These are phyloP conservation scores for Trichoderma asperellum DNA, from an alignment of 2,329 filamentous ascomycete genomes.

Conservation along the genomic window DNA sequence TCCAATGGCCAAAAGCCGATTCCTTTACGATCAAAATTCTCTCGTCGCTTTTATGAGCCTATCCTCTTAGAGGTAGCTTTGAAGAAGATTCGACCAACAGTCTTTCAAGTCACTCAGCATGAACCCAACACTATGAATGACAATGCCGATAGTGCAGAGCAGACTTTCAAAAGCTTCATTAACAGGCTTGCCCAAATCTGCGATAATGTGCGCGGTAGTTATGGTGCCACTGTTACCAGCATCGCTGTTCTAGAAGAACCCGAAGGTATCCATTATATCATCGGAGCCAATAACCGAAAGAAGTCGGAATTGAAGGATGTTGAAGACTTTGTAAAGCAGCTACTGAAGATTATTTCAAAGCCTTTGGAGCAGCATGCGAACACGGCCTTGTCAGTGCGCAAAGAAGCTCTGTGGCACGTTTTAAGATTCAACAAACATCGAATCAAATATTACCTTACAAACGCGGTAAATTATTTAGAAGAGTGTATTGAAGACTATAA, in stretches of 20 bases:
- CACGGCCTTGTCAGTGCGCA: not conserved
- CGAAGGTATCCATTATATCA: slow-evolving; percentile 37
- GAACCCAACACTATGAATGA: slow-evolving; percentile 6
- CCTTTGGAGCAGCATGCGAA: not conserved
- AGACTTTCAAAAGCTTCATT: slow-evolving; percentile 38
- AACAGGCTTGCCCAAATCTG: slow-evolving; percentile 41
- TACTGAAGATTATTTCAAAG: slow-evolving; percentile 30
- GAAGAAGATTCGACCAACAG: slow-evolving; percentile 25
- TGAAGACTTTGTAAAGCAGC: slow-evolving; percentile 16
- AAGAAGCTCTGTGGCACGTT: slow-evolving; percentile 29
- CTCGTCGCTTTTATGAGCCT: slow-evolving; percentile 39
- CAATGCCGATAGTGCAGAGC: slow-evolving; percentile 31
- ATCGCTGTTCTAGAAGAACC: slow-evolving; percentile 38
- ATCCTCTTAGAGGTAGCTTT: slow-evolving; percentile 37
- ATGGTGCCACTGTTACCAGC: slow-evolving; percentile 39
- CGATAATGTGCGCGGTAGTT: slow-evolving; percentile 34
- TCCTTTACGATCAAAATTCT: slow-evolving; percentile 30
- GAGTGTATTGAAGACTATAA: slow-evolving; percentile 29
- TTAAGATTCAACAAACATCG: slow-evolving; percentile 33
- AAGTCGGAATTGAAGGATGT: not conserved
- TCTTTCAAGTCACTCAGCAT: not conserved
- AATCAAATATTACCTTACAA: slow-evolving; percentile 30
- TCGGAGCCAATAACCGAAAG: slow-evolving; percentile 39
- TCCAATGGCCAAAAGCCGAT: not conserved
- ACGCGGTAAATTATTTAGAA: slow-evolving; percentile 17